Evolutionary conservation across 768 basidiomycete genomes (phyloP).

Genomic region (Pleurotus eryngii): DNA sequence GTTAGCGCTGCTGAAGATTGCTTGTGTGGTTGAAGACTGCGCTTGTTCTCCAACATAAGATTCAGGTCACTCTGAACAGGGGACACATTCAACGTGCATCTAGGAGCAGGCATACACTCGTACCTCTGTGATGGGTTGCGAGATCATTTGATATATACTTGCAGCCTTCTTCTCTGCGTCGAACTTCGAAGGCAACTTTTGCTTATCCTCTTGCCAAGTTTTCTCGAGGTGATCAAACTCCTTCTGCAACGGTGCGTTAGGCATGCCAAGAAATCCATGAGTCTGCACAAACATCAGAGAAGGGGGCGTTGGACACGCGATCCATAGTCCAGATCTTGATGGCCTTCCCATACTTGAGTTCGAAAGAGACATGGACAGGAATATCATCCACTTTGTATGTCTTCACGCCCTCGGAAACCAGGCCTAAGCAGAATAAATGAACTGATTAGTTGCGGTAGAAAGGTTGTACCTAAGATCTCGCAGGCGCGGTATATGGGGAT

Average conservation of each 20-base stretch:
- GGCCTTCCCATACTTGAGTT: conserved; percentile 76
- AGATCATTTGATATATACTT: conserved; percentile 55
- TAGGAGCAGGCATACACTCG: conserved; percentile 14
- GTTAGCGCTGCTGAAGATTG: conserved; percentile 33
- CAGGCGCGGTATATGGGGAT: conserved; percentile 77
- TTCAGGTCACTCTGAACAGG: conserved; percentile 68
- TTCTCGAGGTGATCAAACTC: conserved; percentile 66
- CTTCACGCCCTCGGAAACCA: conserved; percentile 51
- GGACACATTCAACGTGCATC: conserved; percentile 6
- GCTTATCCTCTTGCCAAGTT: conserved; percentile 44
- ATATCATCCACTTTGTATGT: conserved; percentile 72
- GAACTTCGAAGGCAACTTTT: conserved; percentile 66
- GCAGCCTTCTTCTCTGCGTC: conserved; percentile 62
- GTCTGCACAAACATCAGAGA: conserved; percentile 51
- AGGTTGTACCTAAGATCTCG: conserved; percentile 65
- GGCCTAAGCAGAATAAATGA: conserved; percentile 29
- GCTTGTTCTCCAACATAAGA: conserved; percentile 75
- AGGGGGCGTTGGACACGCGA: conserved; percentile 75
- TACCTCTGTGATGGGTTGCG: conserved; percentile 79
- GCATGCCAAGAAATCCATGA: conserved; percentile 7
- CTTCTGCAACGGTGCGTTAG: conserved; percentile 38
- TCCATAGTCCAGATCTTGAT: conserved; percentile 70
- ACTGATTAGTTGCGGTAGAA: not conserved
- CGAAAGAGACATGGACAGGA: conserved; percentile 60
- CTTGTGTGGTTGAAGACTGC: conserved; percentile 31